Evolutionary conservation across 257 asterid species (phyloP), one percentile per base, ranked within the genome.

Genomic region (Solanum peruvianum): DNA sequence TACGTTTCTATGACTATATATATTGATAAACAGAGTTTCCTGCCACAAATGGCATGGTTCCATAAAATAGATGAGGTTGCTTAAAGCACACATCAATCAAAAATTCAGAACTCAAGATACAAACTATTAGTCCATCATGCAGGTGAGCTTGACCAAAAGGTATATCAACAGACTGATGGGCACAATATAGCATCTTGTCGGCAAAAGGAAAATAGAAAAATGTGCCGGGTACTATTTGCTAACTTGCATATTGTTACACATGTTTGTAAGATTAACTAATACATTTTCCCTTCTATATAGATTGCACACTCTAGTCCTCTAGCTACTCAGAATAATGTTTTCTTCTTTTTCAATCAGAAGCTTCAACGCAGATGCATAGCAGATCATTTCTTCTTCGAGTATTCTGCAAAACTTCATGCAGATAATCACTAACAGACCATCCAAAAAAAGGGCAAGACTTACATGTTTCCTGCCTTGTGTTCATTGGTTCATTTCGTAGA

Each of bases 381-480:
- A 77, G 39, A 25, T 14, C 9, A 76, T 76, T 76, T 76, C n/a
- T 76, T 42, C 37, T 15, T n/a, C 1, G 13, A 13, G 83, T 25
- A n/a, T 76, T 12, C 23, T 41, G 58, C 23, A 23, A 76, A 41
- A 76, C 13, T 41, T 42, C 83, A 76, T 7, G 60, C 8, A 76
- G 60, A 42, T 41, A 12, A 42, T 76, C 21, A 29, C 56, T 21
- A 20, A 23, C 33, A 39, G 81, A 71, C 49, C 66, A 47, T 45
- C 83, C 4, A 13, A 52, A 86, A 70, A 70, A 47, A 37, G 60
- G 72, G 25, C n/a, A 72, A 7, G 52, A 8, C 96, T 87, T 92
- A 97, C 99, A 97, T 62, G 99, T 97, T 91, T 97, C 99, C 89
- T 94, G 93, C 83, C 99, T 93, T 35, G 98, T 92, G 92, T 92